A percentile compares a stretch with the other conserved stretches of the same genome.
Conservation (phyloP, 192 early-diverging fungal genomes). For the Polychytrium aggregatum region DNA sequence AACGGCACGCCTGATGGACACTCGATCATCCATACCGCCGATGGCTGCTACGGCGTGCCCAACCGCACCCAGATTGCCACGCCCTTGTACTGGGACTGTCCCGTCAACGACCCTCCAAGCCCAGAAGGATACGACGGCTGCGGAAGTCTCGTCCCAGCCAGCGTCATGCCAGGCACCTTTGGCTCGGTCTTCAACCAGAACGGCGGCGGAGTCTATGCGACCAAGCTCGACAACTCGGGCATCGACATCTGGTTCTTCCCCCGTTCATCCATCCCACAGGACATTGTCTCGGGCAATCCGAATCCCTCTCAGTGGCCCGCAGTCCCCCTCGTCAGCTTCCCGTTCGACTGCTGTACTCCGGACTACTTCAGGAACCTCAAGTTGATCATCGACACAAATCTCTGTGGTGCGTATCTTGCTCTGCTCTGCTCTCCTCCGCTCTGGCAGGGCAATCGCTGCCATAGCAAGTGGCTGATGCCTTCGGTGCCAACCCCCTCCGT, state of each 20-base stretch:
- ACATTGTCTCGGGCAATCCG: conserved; percentile 17
- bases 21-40: conserved; percentile 21
- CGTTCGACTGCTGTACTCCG: no score
- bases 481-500: no score
- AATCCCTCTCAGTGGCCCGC: conserved; percentile 20
- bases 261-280: conserved; percentile 15
- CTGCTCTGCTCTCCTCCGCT: no score
- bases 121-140: conserved; percentile 10
- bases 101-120: background rate
- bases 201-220: conserved; percentile 30
- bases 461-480: no score
- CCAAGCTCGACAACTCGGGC: conserved; percentile 11
- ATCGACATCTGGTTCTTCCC: conserved; percentile 32
- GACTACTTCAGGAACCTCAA: no score
- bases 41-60: conserved; percentile 8
- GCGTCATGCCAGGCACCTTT: conserved; percentile 8
- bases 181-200: conserved; percentile 20
- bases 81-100: background rate
- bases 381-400: no score
- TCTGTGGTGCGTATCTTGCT: no score
- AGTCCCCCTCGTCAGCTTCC: conserved; percentile 10
- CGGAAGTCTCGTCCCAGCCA: background rate
- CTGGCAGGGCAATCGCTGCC: no score
- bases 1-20: conserved; percentile 14
- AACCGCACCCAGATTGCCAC: background rate